Evolutionary conservation across 331 rosid species (phyloP), one percentile per base, ranked within the genome.

Genomic region (Saraca asoca): DNA sequence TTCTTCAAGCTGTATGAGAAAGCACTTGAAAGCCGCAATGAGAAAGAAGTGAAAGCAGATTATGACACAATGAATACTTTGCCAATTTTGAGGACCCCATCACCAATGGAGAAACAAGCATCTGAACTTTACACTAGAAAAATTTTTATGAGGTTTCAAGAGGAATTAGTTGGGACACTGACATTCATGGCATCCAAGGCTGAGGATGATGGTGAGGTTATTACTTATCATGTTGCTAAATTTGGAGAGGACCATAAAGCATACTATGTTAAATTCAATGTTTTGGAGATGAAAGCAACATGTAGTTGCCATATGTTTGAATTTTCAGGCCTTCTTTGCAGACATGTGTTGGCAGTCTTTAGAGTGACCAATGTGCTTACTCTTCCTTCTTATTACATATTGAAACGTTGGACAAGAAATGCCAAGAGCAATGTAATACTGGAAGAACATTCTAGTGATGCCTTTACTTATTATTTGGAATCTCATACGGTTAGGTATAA

Each of bases 271-370:
- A 94, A 78, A 74, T 89, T 94, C 69, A 94, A 90, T 77, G 99
- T 94, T 69, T 65, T 88, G 82, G 95, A 85, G 82, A 94, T 94
- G 99, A 90, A 76, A 77, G 96, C 88, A n/a, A 76, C 63, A 64
- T 94, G 99, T 71, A 90, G 99, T 81, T 94, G 99, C 81, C 99
- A 90, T 69, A 94, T 90, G 99, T 94, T 86, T 75, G 99, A 94
- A 82, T 94, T 94, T 80, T 94, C 99, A 5, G 99, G 99, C 69
- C 95, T 94, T 90, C 87, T 90, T 60, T 94, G 99, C 81, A 86
- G 99, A 82, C 99, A 94, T 74, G 80, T 88, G 35, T 82, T 94
- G 85, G 97, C 97, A 54, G 99, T 90, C 68, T 94, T 94, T 75
- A 88, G 95, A 83, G 99, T 94, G 77, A 90, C 99, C 78, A 94